Evolutionary conservation across 2,329 filamentous ascomycete genomes (phyloP).

Genomic region (Verticillium nubilum): DNA sequence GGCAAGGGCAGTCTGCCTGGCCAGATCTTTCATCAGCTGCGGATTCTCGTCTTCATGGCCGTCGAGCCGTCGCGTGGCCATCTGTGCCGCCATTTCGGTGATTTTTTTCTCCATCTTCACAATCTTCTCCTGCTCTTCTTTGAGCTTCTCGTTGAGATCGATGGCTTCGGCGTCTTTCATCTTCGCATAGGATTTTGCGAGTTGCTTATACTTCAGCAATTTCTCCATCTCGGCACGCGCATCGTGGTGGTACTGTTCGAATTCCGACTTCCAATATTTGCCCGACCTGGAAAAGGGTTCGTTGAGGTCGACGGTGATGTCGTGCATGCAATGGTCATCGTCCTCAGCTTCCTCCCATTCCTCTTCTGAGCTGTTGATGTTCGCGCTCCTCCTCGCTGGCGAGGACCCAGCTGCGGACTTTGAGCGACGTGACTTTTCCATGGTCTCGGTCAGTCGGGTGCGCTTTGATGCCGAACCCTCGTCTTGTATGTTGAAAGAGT

Average conservation of each 20-base stretch:
- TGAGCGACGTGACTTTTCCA: constrained; percentile 36
- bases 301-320: constrained; percentile 65
- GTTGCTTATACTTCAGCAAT: constrained; percentile 72
- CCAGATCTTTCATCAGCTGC: constrained; percentile 46
- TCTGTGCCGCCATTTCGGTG: constrained; percentile 53
- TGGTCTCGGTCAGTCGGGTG: constrained; percentile 37
- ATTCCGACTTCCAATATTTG: constrained; percentile 75
- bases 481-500: constrained; percentile 16
- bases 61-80: constrained; percentile 32
- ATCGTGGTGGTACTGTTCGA: constrained; percentile 66
- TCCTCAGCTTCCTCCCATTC: constrained; percentile 46
- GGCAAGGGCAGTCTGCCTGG: constrained; percentile 51
- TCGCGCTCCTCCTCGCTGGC: not conserved
- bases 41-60: constrained; percentile 37
- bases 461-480: constrained; percentile 22
- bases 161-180: constrained; percentile 70
- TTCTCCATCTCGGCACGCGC: constrained; percentile 71
- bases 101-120: constrained; percentile 58
- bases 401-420: constrained; percentile 5
- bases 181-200: constrained; percentile 73
- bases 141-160: constrained; percentile 59
- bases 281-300: constrained; percentile 71
- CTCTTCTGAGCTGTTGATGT: constrained; percentile 28
- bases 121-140: constrained; percentile 62
- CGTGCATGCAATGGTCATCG: constrained; percentile 43